These are phyloP conservation scores for Kodamaea laetipori DNA, from an alignment of 805 yeast genomes.

Conservation along the genomic window DNA sequence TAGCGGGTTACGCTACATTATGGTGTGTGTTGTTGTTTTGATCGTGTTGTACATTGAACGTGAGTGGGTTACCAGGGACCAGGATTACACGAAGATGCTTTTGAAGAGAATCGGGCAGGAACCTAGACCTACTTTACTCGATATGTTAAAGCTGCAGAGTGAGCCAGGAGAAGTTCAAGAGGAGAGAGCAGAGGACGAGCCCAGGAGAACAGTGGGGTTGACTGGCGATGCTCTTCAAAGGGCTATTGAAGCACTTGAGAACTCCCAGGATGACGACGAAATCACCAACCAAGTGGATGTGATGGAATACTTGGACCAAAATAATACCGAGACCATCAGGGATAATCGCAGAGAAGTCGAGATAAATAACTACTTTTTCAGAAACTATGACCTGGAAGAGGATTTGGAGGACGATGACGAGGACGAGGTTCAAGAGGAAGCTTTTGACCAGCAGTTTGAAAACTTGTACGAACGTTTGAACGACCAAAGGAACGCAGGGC, in stretches of 20 bases:
- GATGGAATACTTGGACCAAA: slow-evolving; percentile 3
- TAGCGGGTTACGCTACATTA: slow-evolving; percentile 41
- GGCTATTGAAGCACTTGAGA: slow-evolving; percentile 2
- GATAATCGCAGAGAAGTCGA: slow-evolving; percentile 4
- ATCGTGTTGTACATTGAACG: slow-evolving; percentile 57
- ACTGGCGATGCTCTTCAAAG: not conserved
- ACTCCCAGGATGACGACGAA: slow-evolving; percentile 3
- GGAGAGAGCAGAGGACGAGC: not conserved
- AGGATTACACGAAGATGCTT: slow-evolving; percentile 63
- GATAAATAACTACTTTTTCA: not conserved
- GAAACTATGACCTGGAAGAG: not conserved
- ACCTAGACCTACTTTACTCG: slow-evolving; percentile 43
- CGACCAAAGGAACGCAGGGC: not conserved
- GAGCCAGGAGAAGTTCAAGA: not conserved
- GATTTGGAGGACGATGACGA: slow-evolving; percentile 5
- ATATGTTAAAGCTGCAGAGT: slow-evolving; percentile 26
- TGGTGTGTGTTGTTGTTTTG: slow-evolving; percentile 42
- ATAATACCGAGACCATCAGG: not conserved
- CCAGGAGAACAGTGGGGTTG: not conserved
- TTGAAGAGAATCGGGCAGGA: slow-evolving; percentile 61
- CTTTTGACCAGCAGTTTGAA: not conserved
- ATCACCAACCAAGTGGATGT: not conserved
- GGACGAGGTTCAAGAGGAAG: not conserved
- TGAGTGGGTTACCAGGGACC: slow-evolving; percentile 72
- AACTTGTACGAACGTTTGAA: slow-evolving; percentile 4